phyloP scores from a whole-genome alignment of 345 rosid species.

The Garcia nutans region DNA sequence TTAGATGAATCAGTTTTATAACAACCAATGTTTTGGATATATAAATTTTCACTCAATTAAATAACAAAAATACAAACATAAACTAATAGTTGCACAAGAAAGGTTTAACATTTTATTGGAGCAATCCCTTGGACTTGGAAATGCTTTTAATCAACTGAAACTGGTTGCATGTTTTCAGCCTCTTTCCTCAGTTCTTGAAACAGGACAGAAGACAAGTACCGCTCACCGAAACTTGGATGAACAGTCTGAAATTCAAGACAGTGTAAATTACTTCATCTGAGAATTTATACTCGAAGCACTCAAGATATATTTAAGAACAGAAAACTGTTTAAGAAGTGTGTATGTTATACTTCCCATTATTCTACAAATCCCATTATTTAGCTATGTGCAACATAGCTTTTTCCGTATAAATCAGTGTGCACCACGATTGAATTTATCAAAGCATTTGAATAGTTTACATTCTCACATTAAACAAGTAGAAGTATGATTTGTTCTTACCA shows the following conservation, averaged over 20 bases:
- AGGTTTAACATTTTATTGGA: neutral
- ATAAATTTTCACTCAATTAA: neutral
- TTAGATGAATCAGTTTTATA: neutral
- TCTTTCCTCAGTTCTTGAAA: slow-evolving; percentile 85
- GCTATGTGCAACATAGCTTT: neutral
- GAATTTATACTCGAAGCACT: neutral
- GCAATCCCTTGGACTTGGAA: neutral
- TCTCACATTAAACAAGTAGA: neutral
- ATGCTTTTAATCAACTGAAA: slow-evolving; percentile 61
- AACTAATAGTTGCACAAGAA: neutral
- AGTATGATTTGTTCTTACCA: slow-evolving; percentile 49
- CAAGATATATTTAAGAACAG: neutral
- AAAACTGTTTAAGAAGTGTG: neutral
- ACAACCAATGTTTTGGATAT: neutral
- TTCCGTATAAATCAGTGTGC: neutral
- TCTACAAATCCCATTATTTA: neutral
- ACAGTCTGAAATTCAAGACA: slow-evolving; percentile 51
- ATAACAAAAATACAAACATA: neutral
- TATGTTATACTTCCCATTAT: neutral
- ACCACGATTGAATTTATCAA: neutral
- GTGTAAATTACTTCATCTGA: neutral
- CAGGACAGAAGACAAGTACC: slow-evolving; percentile 79
- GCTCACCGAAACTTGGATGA: slow-evolving; percentile 93
- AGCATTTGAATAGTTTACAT: neutral
- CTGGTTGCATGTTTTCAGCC: slow-evolving; percentile 91